A percentile compares a stretch with the other conserved stretches of the same genome.
Conservation (phyloP, 139 green algal species). For the Gonium pectorale region DNA sequence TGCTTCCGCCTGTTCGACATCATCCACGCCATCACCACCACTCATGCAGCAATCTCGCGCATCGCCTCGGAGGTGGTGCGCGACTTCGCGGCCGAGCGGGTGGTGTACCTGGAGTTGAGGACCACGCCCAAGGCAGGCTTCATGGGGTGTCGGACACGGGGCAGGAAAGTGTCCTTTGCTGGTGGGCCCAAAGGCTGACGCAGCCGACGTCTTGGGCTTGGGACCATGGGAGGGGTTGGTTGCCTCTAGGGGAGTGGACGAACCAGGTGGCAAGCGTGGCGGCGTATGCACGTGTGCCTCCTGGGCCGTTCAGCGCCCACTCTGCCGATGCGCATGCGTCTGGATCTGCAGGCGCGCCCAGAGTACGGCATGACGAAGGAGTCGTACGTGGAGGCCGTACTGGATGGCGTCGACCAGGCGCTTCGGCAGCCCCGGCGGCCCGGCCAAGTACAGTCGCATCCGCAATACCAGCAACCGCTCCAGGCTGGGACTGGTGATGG, state of each 20-base stretch:
- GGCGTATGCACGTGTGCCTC: too few species aligned
- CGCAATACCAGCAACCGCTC: slow-evolving; percentile 10
- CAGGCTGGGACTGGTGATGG: too few species aligned
- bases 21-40: slow-evolving; percentile 83
- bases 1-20: slow-evolving; percentile 87
- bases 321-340: too few species aligned
- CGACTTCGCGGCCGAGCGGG: slow-evolving; percentile 75
- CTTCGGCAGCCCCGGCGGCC: slow-evolving; percentile 4
- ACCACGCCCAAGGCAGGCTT: slow-evolving; percentile 86
- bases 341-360: slow-evolving; percentile 60
- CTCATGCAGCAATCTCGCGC: slow-evolving; percentile 67
- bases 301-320: too few species aligned
- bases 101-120: slow-evolving; percentile 84
- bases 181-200: too few species aligned
- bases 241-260: too few species aligned
- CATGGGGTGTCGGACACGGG: neutral
- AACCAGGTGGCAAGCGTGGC: too few species aligned
- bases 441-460: neutral
- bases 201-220: too few species aligned
- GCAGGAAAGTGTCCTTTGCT: neutral
- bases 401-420: slow-evolving; percentile 62
- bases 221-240: too few species aligned
- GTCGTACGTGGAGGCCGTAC: slow-evolving; percentile 81
- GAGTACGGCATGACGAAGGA: slow-evolving; percentile 84
- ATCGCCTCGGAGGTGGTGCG: slow-evolving; percentile 77